These are phyloP conservation scores for Globisporangium ultimum DNA, from an alignment of 352 stramenopile genomes.

Conservation along the genomic window DNA sequence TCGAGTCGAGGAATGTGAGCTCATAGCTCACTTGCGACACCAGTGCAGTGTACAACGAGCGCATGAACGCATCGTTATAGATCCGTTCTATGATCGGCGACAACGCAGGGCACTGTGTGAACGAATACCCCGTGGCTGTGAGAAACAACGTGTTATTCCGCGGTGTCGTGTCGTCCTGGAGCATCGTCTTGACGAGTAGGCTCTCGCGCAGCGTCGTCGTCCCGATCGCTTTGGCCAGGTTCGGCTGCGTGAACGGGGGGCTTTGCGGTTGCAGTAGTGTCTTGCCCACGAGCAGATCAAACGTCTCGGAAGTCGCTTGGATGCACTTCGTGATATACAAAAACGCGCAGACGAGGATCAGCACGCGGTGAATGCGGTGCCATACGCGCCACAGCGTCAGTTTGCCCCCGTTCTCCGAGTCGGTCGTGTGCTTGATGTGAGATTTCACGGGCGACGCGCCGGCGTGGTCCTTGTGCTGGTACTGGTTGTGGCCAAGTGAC, in stretches of 20 bases:
- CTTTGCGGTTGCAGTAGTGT: neutral
- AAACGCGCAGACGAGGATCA: conserved; percentile 12
- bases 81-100: conserved; percentile 12
- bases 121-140: conserved; percentile 16
- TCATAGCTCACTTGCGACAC: conserved; percentile 21
- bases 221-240: conserved; percentile 11
- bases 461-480: neutral
- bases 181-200: conserved; percentile 19
- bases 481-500: neutral
- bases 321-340: conserved; percentile 9
- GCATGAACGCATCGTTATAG: conserved; percentile 35
- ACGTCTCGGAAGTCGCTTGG: conserved; percentile 1
- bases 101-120: conserved; percentile 14
- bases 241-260: conserved; percentile 13
- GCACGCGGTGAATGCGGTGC: conserved; percentile 10
- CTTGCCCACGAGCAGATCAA: conserved; percentile 2
- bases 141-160: conserved; percentile 31
- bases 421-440: neutral
- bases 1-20: conserved; percentile 23
- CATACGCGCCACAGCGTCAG: neutral
- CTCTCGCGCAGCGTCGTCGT: conserved; percentile 25
- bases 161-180: conserved; percentile 22
- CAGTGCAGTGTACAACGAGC: conserved; percentile 19
- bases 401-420: neutral
- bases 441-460: neutral